Base-by-base conservation (phyloP, 2,329 filamentous ascomycete species). In the Penicillium vulpinum region DNA sequence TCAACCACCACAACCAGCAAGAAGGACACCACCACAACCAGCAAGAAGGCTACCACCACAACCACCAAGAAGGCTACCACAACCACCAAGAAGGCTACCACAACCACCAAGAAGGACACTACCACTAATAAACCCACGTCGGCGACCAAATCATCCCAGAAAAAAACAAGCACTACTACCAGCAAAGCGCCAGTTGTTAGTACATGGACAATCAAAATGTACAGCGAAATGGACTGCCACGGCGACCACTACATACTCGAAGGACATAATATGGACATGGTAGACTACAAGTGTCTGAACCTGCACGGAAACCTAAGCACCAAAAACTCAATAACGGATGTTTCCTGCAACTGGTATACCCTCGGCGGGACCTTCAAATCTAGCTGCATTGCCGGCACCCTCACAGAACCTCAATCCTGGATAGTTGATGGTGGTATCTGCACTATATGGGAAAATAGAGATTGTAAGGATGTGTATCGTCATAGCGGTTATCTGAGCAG, bases 221-320 rank as follows among this genome's bases (percentile, higher is more conserved):
- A 62, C 35, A 51, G 38, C 15, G 18, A 60, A 26, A 22, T 40
- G n/a, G 6, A 48, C 2, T 63, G 61, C 29, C 11, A 31, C 9
- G 58, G 54, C 7, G 56, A 62, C 26, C 62, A 62, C 35, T 61
- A 60, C 36, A 5, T 55, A 18, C 18, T 62, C 4, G 38, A 56
- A 44, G 62, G 58, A 13, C 38, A 43, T 29, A 56, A 46, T 28
- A 5, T 21, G 33, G 46, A 28, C 33, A 15, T n/a, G 16, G 7
- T 16, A 11, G 11, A 31, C 29, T 31, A 38, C 1, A 29, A 9
- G 4, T 49, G 46, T 24, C 11, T 29, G 5, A 29, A 15, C 11
- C n/a, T 38, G 3, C 24, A 7, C 5, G n/a, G 33, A 22, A 16
- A 24, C 7, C 33, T 49, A 15, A 21, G 33, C n/a, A 39, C 5